Evolutionary conservation across 495 filamentous ascomycete genomes (phyloP), one percentile per base, ranked within the genome.

Genomic region (Tuber brumale): DNA sequence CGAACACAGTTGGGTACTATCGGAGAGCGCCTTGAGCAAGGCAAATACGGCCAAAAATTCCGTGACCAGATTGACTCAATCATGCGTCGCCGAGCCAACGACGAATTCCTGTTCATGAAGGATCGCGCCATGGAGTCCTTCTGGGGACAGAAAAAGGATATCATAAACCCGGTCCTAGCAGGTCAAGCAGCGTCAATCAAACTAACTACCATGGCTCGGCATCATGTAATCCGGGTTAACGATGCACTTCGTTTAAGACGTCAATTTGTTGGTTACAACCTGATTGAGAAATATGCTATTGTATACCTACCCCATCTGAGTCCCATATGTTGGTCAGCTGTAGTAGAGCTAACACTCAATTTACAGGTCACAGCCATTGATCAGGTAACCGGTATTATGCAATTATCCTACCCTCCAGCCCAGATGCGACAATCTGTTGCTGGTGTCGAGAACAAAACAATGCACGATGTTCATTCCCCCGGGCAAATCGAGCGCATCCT

Each of bases 81-180:
- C 57, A 66, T 76, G 39, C 14, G 44, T 10, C 39, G 89, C 79
- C 88, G 93, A 70, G 84, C 85, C n/a, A 83, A 86, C 3, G 93
- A 93, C n/a, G 85, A 88, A 31, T 95, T 91, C 78, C 90, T 95
- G 76, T 84, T 87, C 10, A 92, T 88, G 82, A 90, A 93, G 81
- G 88, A 89, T 71, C 78, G 85, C 6, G 86, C 91, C 57, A 92
- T 90, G 48, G 89, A 93, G 84, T 83, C 88, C 46, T 91, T 89
- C 74, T 97, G 92, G 92, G 90, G 88, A 0, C 87, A 92, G 74
- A 89, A 91, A 72, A 87, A 90, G 82, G 88, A 85, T 73, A 76
- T 83, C n/a, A 35, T 35, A 66, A 66, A 66, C 57, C 78, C 77
- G 18, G 71, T 69, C 14, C 51, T 82, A 16, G 82, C 76, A 87